phyloP scores from a whole-genome alignment of 257 asterid species.

The Osmanthus fragrans region DNA sequence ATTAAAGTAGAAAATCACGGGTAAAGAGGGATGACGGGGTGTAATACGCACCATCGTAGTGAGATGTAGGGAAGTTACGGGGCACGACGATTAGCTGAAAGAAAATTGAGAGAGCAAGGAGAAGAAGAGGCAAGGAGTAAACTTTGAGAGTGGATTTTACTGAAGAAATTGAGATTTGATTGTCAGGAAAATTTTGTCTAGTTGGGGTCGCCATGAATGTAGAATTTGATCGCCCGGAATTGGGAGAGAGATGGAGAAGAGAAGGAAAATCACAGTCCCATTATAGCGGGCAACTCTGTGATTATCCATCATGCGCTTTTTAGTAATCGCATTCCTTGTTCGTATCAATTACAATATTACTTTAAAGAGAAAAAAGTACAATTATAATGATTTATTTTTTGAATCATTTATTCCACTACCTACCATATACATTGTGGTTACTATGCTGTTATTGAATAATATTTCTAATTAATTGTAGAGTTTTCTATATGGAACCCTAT shows the following conservation, averaged over 20 bases:
- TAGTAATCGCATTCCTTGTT: neutral
- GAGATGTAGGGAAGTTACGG: conserved; percentile 70
- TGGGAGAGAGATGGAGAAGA: neutral
- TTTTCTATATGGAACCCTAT: too few relatives aligned
- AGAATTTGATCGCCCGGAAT: neutral
- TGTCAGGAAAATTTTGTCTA: conserved; percentile 34
- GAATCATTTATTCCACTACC: too few relatives aligned
- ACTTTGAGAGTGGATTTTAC: conserved; percentile 43
- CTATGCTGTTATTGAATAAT: too few relatives aligned
- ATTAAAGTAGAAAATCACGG: neutral
- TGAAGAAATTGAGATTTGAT: conserved; percentile 31
- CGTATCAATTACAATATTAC: too few relatives aligned
- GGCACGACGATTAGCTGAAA: conserved; percentile 79
- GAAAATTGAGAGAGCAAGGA: conserved; percentile 59
- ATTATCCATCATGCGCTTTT: neutral
- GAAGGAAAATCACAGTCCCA: neutral
- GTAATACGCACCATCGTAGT: conserved; percentile 66
- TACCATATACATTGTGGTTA: too few relatives aligned
- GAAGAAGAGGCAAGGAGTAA: conserved; percentile 67
- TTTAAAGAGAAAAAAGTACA: too few relatives aligned
- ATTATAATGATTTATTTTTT: too few relatives aligned
- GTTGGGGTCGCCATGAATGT: conserved; percentile 39
- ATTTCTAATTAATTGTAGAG: too few relatives aligned
- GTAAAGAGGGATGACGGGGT: neutral
- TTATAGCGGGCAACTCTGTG: neutral